A percentile compares a stretch with the other conserved stretches of the same genome.
Evolutionary conservation across 345 rosid genomes (phyloP).

Genomic region (Anacardium occidentale): DNA sequence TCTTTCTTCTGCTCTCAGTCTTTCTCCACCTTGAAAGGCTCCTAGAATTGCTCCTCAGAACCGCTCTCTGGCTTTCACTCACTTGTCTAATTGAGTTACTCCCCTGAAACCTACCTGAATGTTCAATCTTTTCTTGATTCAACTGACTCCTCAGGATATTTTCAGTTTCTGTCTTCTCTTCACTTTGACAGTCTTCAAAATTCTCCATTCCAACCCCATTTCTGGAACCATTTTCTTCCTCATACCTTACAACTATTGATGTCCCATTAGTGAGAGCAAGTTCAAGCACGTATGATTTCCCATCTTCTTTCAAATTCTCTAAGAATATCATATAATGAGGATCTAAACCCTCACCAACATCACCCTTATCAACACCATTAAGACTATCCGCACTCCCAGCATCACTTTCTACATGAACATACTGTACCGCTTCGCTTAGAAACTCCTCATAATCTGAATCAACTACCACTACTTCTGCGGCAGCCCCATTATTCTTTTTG

Average conservation of each 20-base stretch:
- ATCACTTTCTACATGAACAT: constrained; percentile 1
- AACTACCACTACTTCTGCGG: background rate
- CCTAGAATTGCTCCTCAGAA: constrained; percentile 21
- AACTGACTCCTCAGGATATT: constrained; percentile 14
- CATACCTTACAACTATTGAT: constrained; percentile 26
- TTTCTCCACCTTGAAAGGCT: constrained; percentile 25
- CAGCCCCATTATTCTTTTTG: background rate
- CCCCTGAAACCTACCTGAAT: background rate
- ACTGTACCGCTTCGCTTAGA: constrained; percentile 2
- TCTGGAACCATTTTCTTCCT: constrained; percentile 6
- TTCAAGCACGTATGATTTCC: constrained; percentile 30
- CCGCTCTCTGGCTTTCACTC: background rate
- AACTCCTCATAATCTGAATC: constrained; percentile 19
- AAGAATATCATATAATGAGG: constrained; percentile 36
- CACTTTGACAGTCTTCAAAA: background rate
- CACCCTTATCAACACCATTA: constrained; percentile 4
- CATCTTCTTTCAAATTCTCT: constrained; percentile 33
- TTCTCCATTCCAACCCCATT: background rate
- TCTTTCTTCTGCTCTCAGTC: constrained; percentile 8
- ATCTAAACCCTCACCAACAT: constrained; percentile 25
- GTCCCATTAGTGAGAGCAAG: constrained; percentile 15
- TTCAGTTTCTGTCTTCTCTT: constrained; percentile 1
- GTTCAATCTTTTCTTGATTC: constrained; percentile 19
- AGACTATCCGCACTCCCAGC: constrained; percentile 12
- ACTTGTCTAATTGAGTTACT: background rate